These are phyloP conservation scores for Hypoxylon sp. DNA, from an alignment of 2,329 filamentous ascomycete species.

Conservation along the genomic window DNA sequence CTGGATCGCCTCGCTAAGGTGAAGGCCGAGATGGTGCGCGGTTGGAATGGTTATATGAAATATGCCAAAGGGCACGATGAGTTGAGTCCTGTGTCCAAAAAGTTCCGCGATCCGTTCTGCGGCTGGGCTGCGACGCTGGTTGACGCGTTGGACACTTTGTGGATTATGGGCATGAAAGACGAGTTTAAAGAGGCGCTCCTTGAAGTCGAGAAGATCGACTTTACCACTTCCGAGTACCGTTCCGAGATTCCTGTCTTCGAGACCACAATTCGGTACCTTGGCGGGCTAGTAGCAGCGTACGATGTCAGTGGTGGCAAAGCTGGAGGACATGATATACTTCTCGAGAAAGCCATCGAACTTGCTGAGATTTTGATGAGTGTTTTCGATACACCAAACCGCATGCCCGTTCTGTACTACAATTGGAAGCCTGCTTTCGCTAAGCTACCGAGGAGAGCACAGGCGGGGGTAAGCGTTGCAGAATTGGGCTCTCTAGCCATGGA, in stretches of 20 bases:
- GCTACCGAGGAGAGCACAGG: slow-evolving; percentile 73
- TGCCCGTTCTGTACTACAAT: slow-evolving; percentile 86
- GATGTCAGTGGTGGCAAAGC: slow-evolving; percentile 79
- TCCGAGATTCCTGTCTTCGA: slow-evolving; percentile 90
- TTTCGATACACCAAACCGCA: slow-evolving; percentile 91
- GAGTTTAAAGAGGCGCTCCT: slow-evolving; percentile 77
- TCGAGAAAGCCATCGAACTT: slow-evolving; percentile 80
- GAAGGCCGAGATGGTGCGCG: slow-evolving; percentile 80
- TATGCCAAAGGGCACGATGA: slow-evolving; percentile 91
- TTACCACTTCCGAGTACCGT: slow-evolving; percentile 76
- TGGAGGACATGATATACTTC: slow-evolving; percentile 72
- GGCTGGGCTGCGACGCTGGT: slow-evolving; percentile 79
- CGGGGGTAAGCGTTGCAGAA: slow-evolving; percentile 74
- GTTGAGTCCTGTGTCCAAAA: slow-evolving; percentile 78
- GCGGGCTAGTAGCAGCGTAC: slow-evolving; percentile 87
- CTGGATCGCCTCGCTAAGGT: slow-evolving; percentile 75
- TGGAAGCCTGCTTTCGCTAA: slow-evolving; percentile 78
- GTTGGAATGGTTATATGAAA: slow-evolving; percentile 86
- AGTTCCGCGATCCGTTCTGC: slow-evolving; percentile 84
- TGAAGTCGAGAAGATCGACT: slow-evolving; percentile 77
- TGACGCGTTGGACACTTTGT: slow-evolving; percentile 77
- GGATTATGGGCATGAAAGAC: slow-evolving; percentile 78
- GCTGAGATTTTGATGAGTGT: slow-evolving; percentile 79
- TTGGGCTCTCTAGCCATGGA: slow-evolving; percentile 87
- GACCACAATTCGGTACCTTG: slow-evolving; percentile 91